phyloP scores from a whole-genome alignment of 2,329 filamentous ascomycete species.

The Arthrocladium fulminans region DNA sequence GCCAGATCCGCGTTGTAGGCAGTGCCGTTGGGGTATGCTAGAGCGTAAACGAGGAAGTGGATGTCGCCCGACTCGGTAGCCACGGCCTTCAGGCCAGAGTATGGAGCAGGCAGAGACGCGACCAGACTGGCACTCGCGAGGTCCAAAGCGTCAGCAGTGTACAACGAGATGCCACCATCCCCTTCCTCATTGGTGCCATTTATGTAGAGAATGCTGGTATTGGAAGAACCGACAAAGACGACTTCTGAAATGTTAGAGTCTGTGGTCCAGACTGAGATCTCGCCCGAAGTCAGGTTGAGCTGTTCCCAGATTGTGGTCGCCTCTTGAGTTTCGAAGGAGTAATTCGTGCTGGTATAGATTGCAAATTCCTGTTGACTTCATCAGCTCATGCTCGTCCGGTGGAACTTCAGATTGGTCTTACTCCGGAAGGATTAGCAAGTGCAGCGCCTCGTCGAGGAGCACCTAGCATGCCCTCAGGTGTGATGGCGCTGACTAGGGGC shows the following conservation, averaged over 20 bases:
- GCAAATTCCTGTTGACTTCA: conserved; percentile 31
- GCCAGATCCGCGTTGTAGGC: conserved; percentile 58
- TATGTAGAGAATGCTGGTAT: conserved; percentile 52
- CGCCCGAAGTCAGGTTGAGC: conserved; percentile 58
- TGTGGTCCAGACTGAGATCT: conserved; percentile 57
- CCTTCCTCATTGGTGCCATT: conserved; percentile 34
- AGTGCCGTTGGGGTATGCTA: conserved; percentile 58
- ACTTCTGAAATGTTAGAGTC: conserved; percentile 60
- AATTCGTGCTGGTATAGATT: conserved; percentile 56
- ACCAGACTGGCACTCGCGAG: conserved; percentile 32
- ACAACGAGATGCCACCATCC: conserved; percentile 33
- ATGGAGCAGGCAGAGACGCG: conserved; percentile 30
- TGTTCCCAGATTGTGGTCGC: conserved; percentile 58
- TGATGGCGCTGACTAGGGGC: conserved; percentile 22
- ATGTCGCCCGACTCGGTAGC: conserved; percentile 35
- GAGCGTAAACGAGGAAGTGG: conserved; percentile 47
- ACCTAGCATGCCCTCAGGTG: conserved; percentile 29
- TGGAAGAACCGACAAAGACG: conserved; percentile 63
- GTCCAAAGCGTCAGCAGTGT: conserved; percentile 28
- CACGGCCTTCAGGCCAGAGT: conserved; percentile 33
- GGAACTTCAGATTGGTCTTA: conserved; percentile 20
- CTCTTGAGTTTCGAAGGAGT: conserved; percentile 68
- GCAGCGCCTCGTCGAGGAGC: conserved; percentile 31
- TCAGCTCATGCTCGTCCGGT: neutral
- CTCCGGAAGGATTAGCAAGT: conserved; percentile 33